Evolutionary conservation across 345 rosid genomes (phyloP), one percentile per base, ranked within the genome.

Genomic region (Arabidopsis suecica): DNA sequence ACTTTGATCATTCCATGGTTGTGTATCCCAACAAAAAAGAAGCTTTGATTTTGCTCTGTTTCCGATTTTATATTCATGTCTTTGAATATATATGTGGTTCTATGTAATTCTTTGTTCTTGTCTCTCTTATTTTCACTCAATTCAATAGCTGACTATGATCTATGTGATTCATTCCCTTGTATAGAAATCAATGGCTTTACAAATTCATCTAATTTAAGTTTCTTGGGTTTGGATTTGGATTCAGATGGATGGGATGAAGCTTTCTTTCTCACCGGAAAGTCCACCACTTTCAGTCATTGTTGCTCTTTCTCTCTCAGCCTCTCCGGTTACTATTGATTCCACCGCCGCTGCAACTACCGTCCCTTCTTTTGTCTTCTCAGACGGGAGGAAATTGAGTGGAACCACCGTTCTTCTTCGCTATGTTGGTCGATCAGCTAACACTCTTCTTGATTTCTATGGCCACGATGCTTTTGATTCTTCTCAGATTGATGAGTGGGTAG

Each of bases 401-500:
- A 30, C 86, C 0, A 42, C 47, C 57, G 91, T 81, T 30, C 86
- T 91, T 76, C 93, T 90, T 5, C 89, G 92, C 3, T 81, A 82
- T 41, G 77, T 89, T 63, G 97, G 84, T 66, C 85, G 96, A 22
- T 74, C 82, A n/a, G 77, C 85, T 12, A 60, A 9, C 41, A 48
- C 40, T 33, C n/a, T 85, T 60, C 81, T 80, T 23, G 33, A 71
- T 67, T 82, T 93, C 23, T 93, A 88, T 65, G 93, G 90, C 8
- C 50, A 66, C 50, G 69, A 81, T 10, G 82, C 77, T 0, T 82
- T 38, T 69, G 87, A 90, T 47, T 84, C 96, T 70, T 34, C 83
- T 61, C 86, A 95, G 98, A 82, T 95, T 71, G 99, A 92, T 80
- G 86, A 88, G 79, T 95, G 90, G 93, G 65, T 95, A 49, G 96